A percentile compares a stretch with the other conserved stretches of the same genome.
Conservation (phyloP, 2,329 filamentous ascomycete species). For the Colletotrichum tamarilloi region DNA sequence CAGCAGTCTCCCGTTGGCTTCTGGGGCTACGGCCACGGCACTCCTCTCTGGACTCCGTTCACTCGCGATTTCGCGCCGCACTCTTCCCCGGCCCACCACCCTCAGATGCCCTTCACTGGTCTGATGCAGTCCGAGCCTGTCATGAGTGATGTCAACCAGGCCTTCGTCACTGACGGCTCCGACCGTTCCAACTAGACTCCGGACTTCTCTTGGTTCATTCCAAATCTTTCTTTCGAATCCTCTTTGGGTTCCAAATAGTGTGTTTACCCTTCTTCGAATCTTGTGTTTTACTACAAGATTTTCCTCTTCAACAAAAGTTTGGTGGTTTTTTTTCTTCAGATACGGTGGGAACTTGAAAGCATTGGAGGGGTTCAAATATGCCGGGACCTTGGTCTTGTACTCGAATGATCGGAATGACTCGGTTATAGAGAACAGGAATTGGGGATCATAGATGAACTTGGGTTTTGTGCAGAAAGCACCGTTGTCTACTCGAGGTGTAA, state of each 20-base stretch:
- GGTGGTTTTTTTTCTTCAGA: conserved; percentile 12
- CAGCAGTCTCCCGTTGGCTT: conserved; percentile 29
- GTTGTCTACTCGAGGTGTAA: conserved; percentile 14
- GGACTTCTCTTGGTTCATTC: background rate
- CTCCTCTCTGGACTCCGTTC: conserved; percentile 33
- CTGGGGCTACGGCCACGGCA: conserved; percentile 33
- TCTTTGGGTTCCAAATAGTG: background rate
- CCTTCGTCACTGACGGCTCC: background rate
- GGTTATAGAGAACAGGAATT: conserved; percentile 4
- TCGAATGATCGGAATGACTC: conserved; percentile 6
- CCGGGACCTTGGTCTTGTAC: background rate
- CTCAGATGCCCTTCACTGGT: background rate
- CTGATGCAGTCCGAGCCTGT: conserved; percentile 31
- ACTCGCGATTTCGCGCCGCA: conserved; percentile 17
- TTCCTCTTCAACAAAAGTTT: conserved; percentile 1
- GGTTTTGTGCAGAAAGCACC: conserved; percentile 19
- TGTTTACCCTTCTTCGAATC: conserved; percentile 8
- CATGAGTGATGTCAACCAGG: conserved; percentile 8
- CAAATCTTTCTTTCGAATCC: background rate
- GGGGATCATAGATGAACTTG: conserved; percentile 12
- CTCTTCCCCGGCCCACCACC: conserved; percentile 12
- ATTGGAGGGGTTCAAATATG: background rate
- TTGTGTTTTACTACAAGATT: background rate
- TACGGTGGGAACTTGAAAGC: background rate
- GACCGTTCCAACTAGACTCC: background rate